phyloP scores from a whole-genome alignment of 2,329 filamentous ascomycete species.

The Aciculosporium take region DNA sequence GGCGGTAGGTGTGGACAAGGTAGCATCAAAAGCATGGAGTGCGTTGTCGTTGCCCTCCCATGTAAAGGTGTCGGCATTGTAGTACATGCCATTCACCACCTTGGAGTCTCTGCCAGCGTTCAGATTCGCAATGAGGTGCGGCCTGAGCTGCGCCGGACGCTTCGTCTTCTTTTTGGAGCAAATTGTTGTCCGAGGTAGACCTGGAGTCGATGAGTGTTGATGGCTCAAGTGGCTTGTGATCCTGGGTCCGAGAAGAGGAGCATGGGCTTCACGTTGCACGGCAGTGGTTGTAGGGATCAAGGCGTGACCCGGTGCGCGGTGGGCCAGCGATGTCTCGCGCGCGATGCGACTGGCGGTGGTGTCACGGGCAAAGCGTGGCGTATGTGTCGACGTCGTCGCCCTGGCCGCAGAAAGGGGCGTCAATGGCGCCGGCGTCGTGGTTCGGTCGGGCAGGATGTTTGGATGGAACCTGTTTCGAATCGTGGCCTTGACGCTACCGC shows the following conservation, averaged over 20 bases:
- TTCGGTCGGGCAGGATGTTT: constrained; percentile 39
- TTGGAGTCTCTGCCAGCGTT: constrained; percentile 61
- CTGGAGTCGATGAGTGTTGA: constrained; percentile 18
- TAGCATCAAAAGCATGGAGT: constrained; percentile 61
- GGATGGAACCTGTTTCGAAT: constrained; percentile 43
- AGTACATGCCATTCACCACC: constrained; percentile 80
- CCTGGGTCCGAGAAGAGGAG: constrained; percentile 37
- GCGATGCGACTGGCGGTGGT: constrained; percentile 52
- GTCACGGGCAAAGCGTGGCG: constrained; percentile 50
- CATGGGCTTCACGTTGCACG: constrained; percentile 38
- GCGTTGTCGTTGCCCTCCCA: constrained; percentile 97
- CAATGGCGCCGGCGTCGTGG: constrained; percentile 35
- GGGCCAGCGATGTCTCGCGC: constrained; percentile 45
- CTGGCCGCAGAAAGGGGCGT: constrained; percentile 44
- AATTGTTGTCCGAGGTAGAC: constrained; percentile 25
- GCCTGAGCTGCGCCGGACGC: constrained; percentile 54
- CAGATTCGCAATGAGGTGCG: constrained; percentile 79
- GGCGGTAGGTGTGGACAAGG: constrained; percentile 39
- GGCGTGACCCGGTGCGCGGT: constrained; percentile 40
- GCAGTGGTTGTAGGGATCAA: constrained; percentile 40
- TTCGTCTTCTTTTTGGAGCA: constrained; percentile 44
- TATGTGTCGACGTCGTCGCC: constrained; percentile 25
- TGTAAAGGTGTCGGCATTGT: constrained; percentile 70
- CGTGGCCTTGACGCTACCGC: constrained; percentile 50
- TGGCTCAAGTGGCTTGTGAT: constrained; percentile 26